Percentiles rank a stretch among this genome's conserved stretches.
These are phyloP conservation scores for Tetrahymena malaccensis DNA, from an alignment of 73 alveolate genomes.

Conservation along the genomic window DNA sequence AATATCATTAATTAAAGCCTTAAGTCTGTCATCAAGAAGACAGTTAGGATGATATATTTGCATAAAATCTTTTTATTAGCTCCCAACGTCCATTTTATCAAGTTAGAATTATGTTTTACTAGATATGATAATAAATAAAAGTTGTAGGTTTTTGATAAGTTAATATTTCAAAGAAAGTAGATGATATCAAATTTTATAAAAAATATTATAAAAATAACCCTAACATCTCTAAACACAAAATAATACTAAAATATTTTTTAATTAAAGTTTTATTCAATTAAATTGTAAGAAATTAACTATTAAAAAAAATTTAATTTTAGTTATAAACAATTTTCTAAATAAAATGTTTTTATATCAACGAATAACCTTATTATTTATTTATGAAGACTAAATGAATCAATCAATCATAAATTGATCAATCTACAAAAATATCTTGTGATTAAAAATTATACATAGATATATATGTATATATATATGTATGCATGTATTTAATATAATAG, in stretches of 20 bases:
- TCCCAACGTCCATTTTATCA: not conserved
- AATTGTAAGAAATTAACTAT: too few relatives aligned
- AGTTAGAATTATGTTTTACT: not conserved
- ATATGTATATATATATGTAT: too few relatives aligned
- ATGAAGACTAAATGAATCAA: not conserved
- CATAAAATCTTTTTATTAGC: not conserved
- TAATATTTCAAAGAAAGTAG: not conserved
- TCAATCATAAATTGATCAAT: not conserved
- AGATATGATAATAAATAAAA: not conserved
- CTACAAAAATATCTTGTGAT: too few relatives aligned
- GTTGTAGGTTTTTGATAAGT: not conserved
- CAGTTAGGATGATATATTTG: not conserved
- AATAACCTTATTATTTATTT: not conserved
- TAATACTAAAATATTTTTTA: too few relatives aligned
- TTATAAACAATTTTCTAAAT: too few relatives aligned
- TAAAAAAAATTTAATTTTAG: too few relatives aligned
- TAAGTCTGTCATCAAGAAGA: not conserved
- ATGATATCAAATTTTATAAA: not conserved
- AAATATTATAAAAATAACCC: not conserved
- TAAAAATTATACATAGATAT: too few relatives aligned
- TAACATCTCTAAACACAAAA: not conserved
- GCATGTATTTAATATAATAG: too few relatives aligned
- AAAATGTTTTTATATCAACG: too few relatives aligned
- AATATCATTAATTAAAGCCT: not conserved
- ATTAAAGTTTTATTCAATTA: not conserved